Conservation (phyloP, 768 basidiomycete genomes). For the Cyathus striatus region DNA sequence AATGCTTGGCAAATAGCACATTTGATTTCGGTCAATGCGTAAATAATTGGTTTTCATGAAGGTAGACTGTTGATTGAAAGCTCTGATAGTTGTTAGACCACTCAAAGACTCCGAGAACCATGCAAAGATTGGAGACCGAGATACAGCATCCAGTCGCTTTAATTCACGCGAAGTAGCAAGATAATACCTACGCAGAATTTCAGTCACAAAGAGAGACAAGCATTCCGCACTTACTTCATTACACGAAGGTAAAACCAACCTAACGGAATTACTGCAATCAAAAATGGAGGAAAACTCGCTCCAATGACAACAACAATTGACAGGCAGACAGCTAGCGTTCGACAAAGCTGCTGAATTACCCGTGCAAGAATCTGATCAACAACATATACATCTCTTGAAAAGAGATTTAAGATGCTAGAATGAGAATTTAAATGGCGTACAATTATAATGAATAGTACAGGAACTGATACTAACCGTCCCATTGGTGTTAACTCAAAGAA, state of each 20-base stretch:
- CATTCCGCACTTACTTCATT: conserved; percentile 54
- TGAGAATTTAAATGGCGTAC: background rate
- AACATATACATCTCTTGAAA: conserved; percentile 84
- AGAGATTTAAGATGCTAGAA: conserved; percentile 80
- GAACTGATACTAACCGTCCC: conserved; percentile 66
- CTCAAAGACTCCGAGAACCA: conserved; percentile 78
- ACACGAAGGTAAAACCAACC: conserved; percentile 76
- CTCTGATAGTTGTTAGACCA: conserved; percentile 80
- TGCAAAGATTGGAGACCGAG: conserved; percentile 87
- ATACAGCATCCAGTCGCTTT: conserved; percentile 84
- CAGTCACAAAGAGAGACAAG: background rate
- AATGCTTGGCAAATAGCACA: conserved; percentile 69
- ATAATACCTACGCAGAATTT: conserved; percentile 60
- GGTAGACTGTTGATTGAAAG: conserved; percentile 64
- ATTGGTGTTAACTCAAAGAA: conserved; percentile 91
- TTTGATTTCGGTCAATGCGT: conserved; percentile 82
- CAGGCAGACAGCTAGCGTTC: conserved; percentile 54
- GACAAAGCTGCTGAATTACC: conserved; percentile 66
- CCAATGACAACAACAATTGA: conserved; percentile 74
- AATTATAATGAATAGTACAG: too few species aligned
- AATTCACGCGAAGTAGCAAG: conserved; percentile 82
- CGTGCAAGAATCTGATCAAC: conserved; percentile 81
- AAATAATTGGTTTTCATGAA: conserved; percentile 68
- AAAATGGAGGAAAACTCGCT: conserved; percentile 75
- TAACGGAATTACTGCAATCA: conserved; percentile 71